Evolutionary conservation across 139 green algal species (phyloP), one percentile per base, ranked within the genome.

Genomic region (Auxenochlorella pyrenoidosa): DNA sequence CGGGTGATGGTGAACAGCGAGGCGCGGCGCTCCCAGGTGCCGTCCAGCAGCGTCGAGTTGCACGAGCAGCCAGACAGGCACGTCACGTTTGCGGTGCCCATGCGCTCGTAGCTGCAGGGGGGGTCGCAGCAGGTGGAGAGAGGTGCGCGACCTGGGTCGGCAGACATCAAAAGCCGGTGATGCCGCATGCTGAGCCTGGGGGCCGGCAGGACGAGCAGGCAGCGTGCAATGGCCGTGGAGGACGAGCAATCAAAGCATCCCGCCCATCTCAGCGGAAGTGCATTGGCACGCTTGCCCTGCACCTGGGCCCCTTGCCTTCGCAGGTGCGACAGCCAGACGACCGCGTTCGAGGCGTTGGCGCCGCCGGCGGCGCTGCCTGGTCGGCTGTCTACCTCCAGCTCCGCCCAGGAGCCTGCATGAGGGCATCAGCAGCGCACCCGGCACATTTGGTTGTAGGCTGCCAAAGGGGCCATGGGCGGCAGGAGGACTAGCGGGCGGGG

Each of bases 1-100:
- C 68, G 68, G n/a, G 18, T 40, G n/a, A 75, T 41, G 32, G 68
- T 75, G 68, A 75, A 75, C n/a, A 75, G 68, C 68, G 68, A 75
- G 68, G 68, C 68, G n/a, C 16, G n/a, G n/a, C 68, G 68, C 68
- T 41, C 68, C 68, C 68, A 75, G 13, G 68, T 75, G n/a, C 68
- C 68, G 32, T 75, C 75, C 44, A 82, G 30, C 8, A 41, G 43
- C 4, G 22, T 41, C 28, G 28, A 36, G 41, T 82, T 43, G 44
- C 75, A 82, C 16, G 28, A 40, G 44, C 75, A 82, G 30, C 75
- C 75, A 2, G 43, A 66, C 30, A 66, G 30, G 44, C 75, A 82
- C 26, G 34, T 28, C 43, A 82, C 75, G 18, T 38, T 44, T 6
- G 75, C 75, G 5, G 44, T 82, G 43, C 75, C 75, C 75, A 82